Evolutionary conservation across 345 rosid species (phyloP).

Genomic region (Moringa oleifera): DNA sequence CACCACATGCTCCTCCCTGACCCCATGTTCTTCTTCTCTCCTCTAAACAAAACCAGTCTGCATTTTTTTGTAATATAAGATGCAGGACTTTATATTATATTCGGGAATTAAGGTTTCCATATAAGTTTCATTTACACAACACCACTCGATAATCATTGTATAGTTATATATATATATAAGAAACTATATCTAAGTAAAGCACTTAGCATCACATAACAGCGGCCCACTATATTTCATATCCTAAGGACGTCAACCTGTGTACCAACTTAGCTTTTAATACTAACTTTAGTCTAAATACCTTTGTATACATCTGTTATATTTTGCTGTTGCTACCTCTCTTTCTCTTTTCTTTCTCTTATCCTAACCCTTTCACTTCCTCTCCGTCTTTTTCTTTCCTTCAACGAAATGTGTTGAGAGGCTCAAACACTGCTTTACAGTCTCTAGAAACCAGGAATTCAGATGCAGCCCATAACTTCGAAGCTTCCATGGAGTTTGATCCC

Average conservation of each 20-base stretch:
- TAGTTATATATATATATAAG: slow-evolving; percentile 12
- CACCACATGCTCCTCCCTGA: slow-evolving; percentile 37
- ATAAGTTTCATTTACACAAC: slow-evolving; percentile 14
- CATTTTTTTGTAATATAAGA: no score
- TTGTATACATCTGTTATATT: no score
- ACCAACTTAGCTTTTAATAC: no score
- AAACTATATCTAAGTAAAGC: no score
- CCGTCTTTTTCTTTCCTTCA: background rate
- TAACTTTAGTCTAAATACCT: no score
- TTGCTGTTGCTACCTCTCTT: no score
- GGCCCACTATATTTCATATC: no score
- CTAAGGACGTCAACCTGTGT: no score
- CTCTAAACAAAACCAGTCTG: background rate
- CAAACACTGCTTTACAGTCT: slow-evolving; percentile 44
- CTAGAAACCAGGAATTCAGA: slow-evolving; percentile 75
- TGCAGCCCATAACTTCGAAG: slow-evolving; percentile 70
- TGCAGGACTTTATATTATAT: no score
- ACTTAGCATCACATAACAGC: no score
- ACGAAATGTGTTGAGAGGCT: slow-evolving; percentile 20
- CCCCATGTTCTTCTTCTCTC: slow-evolving; percentile 28
- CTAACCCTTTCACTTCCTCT: background rate
- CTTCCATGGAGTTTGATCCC: slow-evolving; percentile 66
- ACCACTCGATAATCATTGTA: slow-evolving; percentile 22
- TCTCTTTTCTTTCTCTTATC: no score
- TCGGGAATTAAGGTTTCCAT: slow-evolving; percentile 19